These are phyloP conservation scores for Deuterostichococcus epilithicus DNA, from an alignment of 139 green algal genomes.

Conservation along the genomic window DNA sequence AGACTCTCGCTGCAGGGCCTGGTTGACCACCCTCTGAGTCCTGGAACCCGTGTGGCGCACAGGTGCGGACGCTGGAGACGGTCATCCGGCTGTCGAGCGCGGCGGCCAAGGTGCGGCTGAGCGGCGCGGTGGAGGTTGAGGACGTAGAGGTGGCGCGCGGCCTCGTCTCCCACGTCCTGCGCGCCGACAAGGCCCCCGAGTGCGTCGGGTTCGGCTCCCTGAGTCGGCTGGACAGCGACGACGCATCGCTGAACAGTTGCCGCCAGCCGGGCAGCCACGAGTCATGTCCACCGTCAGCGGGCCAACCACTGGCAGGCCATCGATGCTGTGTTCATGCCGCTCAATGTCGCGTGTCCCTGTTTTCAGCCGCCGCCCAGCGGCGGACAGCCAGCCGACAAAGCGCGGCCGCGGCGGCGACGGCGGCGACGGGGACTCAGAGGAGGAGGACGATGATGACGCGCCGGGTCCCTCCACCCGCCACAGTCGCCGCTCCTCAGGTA, in stretches of 20 bases:
- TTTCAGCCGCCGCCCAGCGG: too few species aligned
- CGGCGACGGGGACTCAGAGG: neutral
- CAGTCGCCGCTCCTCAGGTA: neutral
- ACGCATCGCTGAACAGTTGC: too few species aligned
- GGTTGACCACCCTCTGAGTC: neutral
- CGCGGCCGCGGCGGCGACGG: neutral
- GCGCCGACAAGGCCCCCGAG: neutral
- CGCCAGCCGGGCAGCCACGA: too few species aligned
- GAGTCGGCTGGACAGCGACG: too few species aligned
- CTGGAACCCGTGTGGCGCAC: constrained; percentile 81
- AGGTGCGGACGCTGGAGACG: constrained; percentile 84
- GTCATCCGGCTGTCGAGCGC: constrained; percentile 95
- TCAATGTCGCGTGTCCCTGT: too few species aligned
- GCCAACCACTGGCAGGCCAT: too few species aligned
- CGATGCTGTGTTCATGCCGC: too few species aligned
- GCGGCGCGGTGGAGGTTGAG: constrained; percentile 16
- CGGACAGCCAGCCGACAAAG: neutral
- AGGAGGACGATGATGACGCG: neutral
- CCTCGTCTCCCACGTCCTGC: constrained; percentile 12
- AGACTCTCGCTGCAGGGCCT: neutral
- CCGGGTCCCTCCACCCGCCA: neutral
- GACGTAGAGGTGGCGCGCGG: constrained; percentile 31
- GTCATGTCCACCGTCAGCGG: too few species aligned
- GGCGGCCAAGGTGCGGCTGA: constrained; percentile 78
- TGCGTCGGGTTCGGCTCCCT: too few species aligned